Evolutionary conservation across 1,284 basidiomycete species (phyloP), one percentile per base, ranked within the genome.

Genomic region (Phylloporus gajari): DNA sequence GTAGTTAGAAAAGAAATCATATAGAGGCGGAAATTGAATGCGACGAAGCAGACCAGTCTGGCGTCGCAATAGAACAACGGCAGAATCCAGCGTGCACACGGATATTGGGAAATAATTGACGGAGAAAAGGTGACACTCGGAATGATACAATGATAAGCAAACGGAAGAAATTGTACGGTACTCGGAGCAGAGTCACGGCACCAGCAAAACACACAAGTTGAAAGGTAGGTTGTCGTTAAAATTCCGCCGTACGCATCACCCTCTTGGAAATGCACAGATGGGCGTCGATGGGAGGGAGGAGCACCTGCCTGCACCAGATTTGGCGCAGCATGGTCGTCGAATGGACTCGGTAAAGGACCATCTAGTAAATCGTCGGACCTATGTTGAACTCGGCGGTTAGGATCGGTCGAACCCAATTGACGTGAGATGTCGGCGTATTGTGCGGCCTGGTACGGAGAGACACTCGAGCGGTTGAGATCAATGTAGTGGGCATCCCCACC

Each of bases 371-470:
- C 73, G 11, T 70, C 21, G 4, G 70, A 21, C 23, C 25, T 27
- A 7, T 68, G 75, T 58, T 70, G 68, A 51, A 56, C 74, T 3
- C 81, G 81, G 62, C 84, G 81, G 51, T 75, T 77, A 5, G 88
- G 88, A 7, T 87, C 81, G 27, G 84, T 75, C 13, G 85, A 80
- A 70, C 89, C 87, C 62, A 94, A 78, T 27, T 84, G 86, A 74
- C 86, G 85, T 4, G 90, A 89, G 70, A 93, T 93, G 75, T 91
- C 91, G n/a, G 85, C 88, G 75, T 93, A 93, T 79, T 94, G 93
- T 1, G 86, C 86, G 35, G 90, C 92, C 78, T 94, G 93, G 86
- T 87, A 92, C 0, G 93, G 92, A 9, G 92, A 89, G 5, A 93
- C 88, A 75, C 92, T 93, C 23, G 90, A 90, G 51, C 93, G 87